These are phyloP conservation scores for Aspergillus brunneoviolaceus DNA, from an alignment of 2,329 filamentous ascomycete species.

Conservation along the genomic window DNA sequence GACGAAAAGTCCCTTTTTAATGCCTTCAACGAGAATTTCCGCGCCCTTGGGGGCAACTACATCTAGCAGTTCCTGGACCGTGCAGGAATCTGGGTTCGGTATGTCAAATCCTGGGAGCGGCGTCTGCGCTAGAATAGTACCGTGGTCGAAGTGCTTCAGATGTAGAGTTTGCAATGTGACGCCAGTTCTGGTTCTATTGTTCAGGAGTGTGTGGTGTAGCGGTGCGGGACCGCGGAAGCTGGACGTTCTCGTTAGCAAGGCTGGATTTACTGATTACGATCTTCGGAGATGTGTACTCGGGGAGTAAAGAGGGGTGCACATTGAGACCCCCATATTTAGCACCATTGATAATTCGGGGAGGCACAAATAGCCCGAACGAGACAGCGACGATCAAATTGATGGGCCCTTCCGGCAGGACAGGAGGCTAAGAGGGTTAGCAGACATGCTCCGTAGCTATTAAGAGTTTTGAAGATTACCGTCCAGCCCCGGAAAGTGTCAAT, in stretches of 20 bases:
- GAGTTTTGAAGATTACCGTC: constrained; percentile 55
- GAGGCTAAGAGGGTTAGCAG: constrained; percentile 49
- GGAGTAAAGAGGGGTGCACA: constrained; percentile 86
- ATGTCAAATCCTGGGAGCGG: constrained; percentile 56
- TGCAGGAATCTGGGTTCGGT: constrained; percentile 47
- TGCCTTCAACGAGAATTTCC: constrained; percentile 65
- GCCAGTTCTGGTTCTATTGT: constrained; percentile 62
- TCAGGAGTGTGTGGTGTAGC: constrained; percentile 77
- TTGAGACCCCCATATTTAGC: constrained; percentile 86
- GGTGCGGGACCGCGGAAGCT: constrained; percentile 84
- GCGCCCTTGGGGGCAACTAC: constrained; percentile 66
- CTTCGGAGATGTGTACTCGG: constrained; percentile 58
- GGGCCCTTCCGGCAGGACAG: constrained; percentile 42
- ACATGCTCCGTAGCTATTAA: constrained; percentile 1
- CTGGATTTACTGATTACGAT: neutral
- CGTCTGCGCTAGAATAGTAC: constrained; percentile 71
- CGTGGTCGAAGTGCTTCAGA: constrained; percentile 72
- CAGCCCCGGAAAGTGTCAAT: constrained; percentile 81
- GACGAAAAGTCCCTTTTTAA: constrained; percentile 64
- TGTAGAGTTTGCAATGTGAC: constrained; percentile 87
- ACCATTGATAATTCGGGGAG: constrained; percentile 66
- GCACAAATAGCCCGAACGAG: constrained; percentile 90
- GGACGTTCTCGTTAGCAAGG: neutral
- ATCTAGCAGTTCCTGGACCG: constrained; percentile 51
- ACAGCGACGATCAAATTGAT: constrained; percentile 86